These are phyloP conservation scores for rapeseed (Brassica napus) DNA, from an alignment of 345 rosid genomes.

Conservation along the genomic window DNA sequence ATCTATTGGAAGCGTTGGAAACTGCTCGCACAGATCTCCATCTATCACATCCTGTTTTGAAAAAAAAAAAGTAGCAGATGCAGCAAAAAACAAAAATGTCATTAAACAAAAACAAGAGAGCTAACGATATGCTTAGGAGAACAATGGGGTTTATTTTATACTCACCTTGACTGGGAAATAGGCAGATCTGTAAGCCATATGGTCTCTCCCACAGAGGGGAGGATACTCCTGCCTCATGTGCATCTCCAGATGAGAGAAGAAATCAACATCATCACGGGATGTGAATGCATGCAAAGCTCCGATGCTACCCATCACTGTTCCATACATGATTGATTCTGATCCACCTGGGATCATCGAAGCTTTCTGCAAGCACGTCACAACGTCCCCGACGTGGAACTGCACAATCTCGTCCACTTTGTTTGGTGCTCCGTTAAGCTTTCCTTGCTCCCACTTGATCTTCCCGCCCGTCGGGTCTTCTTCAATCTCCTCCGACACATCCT, in stretches of 20 bases:
- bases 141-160: background rate
- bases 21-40: constrained; percentile 98
- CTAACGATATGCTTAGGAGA: background rate
- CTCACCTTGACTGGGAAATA: constrained; percentile 85
- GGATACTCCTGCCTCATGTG: constrained; percentile 96
- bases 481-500: constrained; percentile 94
- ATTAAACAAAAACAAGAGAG: background rate
- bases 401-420: constrained; percentile 95
- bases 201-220: constrained; percentile 63
- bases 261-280: constrained; percentile 93
- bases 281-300: constrained; percentile 93
- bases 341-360: constrained; percentile 94
- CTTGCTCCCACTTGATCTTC: constrained; percentile 98
- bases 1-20: constrained; percentile 83
- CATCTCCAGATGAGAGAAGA: constrained; percentile 98
- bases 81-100: background rate
- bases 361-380: constrained; percentile 79
- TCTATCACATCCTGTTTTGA: constrained; percentile 87
- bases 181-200: constrained; percentile 90
- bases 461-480: constrained; percentile 99
- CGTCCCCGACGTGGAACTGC: constrained; percentile 92
- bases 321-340: constrained; percentile 83
- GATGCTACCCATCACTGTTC: constrained; percentile 93
- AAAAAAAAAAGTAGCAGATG: background rate
- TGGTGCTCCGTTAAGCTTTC: constrained; percentile 95